Conservation (phyloP, 2,329 filamentous ascomycete species). For the Malbranchea zuffiana region DNA sequence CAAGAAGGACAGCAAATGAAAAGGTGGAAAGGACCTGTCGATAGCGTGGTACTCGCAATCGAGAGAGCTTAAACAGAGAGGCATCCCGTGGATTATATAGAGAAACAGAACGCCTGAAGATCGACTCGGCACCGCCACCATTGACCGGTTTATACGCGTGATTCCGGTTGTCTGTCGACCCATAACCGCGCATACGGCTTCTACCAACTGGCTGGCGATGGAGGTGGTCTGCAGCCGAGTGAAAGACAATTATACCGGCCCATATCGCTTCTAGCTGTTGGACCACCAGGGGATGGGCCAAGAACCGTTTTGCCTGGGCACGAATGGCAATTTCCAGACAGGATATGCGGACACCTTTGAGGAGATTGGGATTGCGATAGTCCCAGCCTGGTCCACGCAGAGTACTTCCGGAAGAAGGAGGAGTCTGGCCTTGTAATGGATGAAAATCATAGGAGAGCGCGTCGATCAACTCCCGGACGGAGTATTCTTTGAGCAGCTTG, state of each 20-base stretch:
- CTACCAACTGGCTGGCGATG: conserved; percentile 50
- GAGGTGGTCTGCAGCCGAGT: conserved; percentile 73
- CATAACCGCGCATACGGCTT: conserved; percentile 20
- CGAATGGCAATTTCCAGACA: conserved; percentile 88
- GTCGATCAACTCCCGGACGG: conserved; percentile 81
- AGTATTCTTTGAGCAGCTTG: conserved; percentile 80
- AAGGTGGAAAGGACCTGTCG: conserved; percentile 80
- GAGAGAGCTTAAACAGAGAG: conserved; percentile 81
- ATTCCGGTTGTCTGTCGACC: conserved; percentile 7
- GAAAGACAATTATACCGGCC: conserved; percentile 91
- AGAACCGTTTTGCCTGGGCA: conserved; percentile 81
- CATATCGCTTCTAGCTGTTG: conserved; percentile 95
- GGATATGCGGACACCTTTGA: conserved; percentile 65
- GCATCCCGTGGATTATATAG: conserved; percentile 85
- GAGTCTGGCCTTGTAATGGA: conserved; percentile 69
- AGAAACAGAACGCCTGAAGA: conserved; percentile 58
- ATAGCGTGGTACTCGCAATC: conserved; percentile 82
- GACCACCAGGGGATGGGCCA: conserved; percentile 82
- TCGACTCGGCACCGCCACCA: not conserved
- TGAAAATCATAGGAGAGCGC: conserved; percentile 92
- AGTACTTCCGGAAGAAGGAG: conserved; percentile 29
- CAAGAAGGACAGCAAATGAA: conserved; percentile 74
- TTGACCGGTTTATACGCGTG: not conserved
- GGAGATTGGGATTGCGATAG: conserved; percentile 30
- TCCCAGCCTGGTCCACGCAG: conserved; percentile 29